Base-by-base conservation (phyloP, 495 filamentous ascomycete species). In the Penicillium samsonianum region DNA sequence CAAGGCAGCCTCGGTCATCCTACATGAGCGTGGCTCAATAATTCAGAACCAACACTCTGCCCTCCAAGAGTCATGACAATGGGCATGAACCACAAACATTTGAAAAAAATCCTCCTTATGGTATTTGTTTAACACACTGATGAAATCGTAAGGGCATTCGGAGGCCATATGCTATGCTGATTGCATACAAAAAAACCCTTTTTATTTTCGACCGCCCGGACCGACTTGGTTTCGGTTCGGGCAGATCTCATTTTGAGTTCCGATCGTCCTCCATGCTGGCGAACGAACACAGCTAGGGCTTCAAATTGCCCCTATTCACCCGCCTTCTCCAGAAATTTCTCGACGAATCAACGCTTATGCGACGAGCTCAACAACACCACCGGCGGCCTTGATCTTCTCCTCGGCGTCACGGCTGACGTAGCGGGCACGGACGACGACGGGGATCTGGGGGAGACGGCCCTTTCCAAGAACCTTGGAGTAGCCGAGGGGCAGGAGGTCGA, bases 381-480 rank as follows among this genome's bases (percentile, higher is more conserved):
- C 92, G 73, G 90, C 90, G 70, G 89, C 91, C 73, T 89, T 92
- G 80, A 96, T 96, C 85, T 96, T 96, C 79, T 85, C 79, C 86
- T 96, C 92, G 59, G 92, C 92, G 70, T 91, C 81, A 73, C 86
- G 84, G 80, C 87, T 91, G 77, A 96, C 85, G 76, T 88, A 95
- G 68, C 92, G 78, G 60, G 92, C 91, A 72, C 89, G 87, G 69
- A 96, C 89, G 65, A 96, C 87, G 67, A 96, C 67, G 51, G 92
- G 92, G 64, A 95, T 80, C 64, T 90, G 78, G 59, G 91, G 91
- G 64, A 96, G 78, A 67, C 91, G 82, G 73, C 92, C 92, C 84
- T 96, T 96, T 73, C 92, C 91, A 66, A 95, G 84, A 59, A 96
- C 84, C 79, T 96, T 96, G 67, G 89, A 86, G 86, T 95, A 96